These are phyloP conservation scores for Coniochaeta ligniaria DNA, from an alignment of 2,329 filamentous ascomycete genomes.

Conservation along the genomic window DNA sequence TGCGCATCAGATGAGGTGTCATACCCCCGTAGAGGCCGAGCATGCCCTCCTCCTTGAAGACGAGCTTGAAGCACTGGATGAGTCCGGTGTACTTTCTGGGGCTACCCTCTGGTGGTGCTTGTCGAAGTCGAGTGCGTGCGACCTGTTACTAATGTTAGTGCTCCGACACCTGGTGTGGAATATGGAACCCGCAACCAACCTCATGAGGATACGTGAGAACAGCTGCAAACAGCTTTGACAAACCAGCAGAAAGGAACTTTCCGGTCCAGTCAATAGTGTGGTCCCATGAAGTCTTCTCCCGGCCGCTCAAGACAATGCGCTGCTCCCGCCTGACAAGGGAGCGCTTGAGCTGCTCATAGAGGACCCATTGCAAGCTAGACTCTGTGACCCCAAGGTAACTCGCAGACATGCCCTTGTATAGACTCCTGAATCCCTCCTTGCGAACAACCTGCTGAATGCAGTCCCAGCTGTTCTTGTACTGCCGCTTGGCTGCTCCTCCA, in stretches of 20 bases:
- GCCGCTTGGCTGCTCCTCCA: constrained; percentile 47
- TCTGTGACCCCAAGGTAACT: constrained; percentile 89
- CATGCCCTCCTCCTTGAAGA: constrained; percentile 85
- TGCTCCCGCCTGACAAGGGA: constrained; percentile 59
- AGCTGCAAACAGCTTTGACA: constrained; percentile 79
- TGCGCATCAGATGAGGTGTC: constrained; percentile 83
- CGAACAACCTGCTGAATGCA: constrained; percentile 77
- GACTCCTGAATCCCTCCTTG: constrained; percentile 70
- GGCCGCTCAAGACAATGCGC: constrained; percentile 47
- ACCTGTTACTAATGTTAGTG: constrained; percentile 39
- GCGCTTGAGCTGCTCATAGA: constrained; percentile 89
- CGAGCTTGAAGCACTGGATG: constrained; percentile 78
- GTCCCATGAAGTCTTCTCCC: constrained; percentile 64
- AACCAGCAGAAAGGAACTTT: constrained; percentile 70
- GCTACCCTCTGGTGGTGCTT: constrained; percentile 68
- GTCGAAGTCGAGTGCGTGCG: constrained; percentile 74
- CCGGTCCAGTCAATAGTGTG: constrained; percentile 70
- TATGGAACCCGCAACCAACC: constrained; percentile 37
- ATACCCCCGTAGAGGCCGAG: constrained; percentile 82
- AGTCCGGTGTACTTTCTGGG: constrained; percentile 82
- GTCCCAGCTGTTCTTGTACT: constrained; percentile 83
- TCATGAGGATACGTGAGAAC: constrained; percentile 89
- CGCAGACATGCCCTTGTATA: constrained; percentile 87
- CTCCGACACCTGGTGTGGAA: not conserved
- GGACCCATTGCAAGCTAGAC: constrained; percentile 84